phyloP scores from a whole-genome alignment of 2,329 filamentous ascomycete species.

The Fusarium sp. region DNA sequence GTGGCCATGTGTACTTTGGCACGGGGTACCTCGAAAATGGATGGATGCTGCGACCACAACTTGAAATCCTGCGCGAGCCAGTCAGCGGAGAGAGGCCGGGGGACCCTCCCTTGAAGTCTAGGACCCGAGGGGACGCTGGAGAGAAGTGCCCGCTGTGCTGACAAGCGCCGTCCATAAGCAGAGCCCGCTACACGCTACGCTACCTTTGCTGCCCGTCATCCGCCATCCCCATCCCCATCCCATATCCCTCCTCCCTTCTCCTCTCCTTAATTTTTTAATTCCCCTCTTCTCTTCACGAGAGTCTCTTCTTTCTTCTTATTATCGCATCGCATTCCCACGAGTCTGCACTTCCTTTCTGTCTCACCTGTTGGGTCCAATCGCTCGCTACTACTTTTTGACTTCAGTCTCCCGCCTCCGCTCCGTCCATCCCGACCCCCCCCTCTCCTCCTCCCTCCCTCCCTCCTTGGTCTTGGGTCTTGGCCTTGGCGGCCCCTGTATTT shows the following conservation, averaged over 20 bases:
- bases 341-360: slow-evolving; percentile 19
- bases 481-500: slow-evolving; percentile 36
- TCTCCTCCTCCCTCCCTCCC: slow-evolving; percentile 24
- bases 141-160: neutral
- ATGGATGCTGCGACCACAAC: neutral
- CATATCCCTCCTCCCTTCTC: slow-evolving; percentile 21
- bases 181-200: neutral
- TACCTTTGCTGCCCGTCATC: neutral
- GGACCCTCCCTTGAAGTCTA: neutral
- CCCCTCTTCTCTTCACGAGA: slow-evolving; percentile 10
- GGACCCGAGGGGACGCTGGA: neutral
- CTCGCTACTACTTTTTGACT: slow-evolving; percentile 32
- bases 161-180: neutral
- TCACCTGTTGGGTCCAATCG: slow-evolving; percentile 33
- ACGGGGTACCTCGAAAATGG: neutral
- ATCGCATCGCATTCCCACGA: slow-evolving; percentile 15
- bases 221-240: slow-evolving; percentile 8
- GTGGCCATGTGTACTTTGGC: slow-evolving; percentile 12
- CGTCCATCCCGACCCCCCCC: neutral
- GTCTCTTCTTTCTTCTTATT: neutral
- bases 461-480: slow-evolving; percentile 3
- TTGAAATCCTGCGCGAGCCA: neutral
- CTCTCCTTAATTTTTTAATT: neutral
- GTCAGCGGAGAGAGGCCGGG: neutral
- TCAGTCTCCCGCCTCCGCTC: slow-evolving; percentile 17